Evolutionary conservation across 371 early-diverging fungal species (phyloP).

Genomic region (Lichtheimia ornata): DNA sequence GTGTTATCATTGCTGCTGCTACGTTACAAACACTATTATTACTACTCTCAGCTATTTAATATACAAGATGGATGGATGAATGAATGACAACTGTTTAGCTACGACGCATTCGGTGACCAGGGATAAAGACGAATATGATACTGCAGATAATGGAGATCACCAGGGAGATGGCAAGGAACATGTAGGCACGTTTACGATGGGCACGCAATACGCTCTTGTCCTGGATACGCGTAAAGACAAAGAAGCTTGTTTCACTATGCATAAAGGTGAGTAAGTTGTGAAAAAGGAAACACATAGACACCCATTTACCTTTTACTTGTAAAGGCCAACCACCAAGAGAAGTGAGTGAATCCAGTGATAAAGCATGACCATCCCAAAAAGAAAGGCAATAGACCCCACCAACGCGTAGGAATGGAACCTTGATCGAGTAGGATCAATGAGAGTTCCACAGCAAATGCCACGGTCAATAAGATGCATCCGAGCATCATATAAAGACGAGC

Average conservation of each 20-base stretch:
- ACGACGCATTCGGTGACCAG: slow-evolving; percentile 30
- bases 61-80: background rate
- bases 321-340: slow-evolving; percentile 51
- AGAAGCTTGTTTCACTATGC: slow-evolving; percentile 37
- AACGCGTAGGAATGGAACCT: slow-evolving; percentile 28
- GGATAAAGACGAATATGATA: slow-evolving; percentile 46
- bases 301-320: slow-evolving; percentile 34
- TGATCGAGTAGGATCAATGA: slow-evolving; percentile 37
- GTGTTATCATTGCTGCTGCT: too few relatives aligned
- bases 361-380: slow-evolving; percentile 42
- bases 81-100: slow-evolving; percentile 9
- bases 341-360: slow-evolving; percentile 36
- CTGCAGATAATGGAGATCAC: slow-evolving; percentile 36
- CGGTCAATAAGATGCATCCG: slow-evolving; percentile 32
- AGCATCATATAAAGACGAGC: slow-evolving; percentile 24
- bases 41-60: background rate
- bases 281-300: too few relatives aligned
- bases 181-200: slow-evolving; percentile 40
- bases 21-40: too few relatives aligned
- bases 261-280: background rate
- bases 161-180: slow-evolving; percentile 27
- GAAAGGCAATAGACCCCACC: slow-evolving; percentile 41
- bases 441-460: slow-evolving; percentile 41
- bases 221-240: slow-evolving; percentile 33
- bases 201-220: slow-evolving; percentile 41